Evolutionary conservation across 139 green algal species (phyloP), one percentile per base, ranked within the genome.

Genomic region (Diplosphaera chodatii): DNA sequence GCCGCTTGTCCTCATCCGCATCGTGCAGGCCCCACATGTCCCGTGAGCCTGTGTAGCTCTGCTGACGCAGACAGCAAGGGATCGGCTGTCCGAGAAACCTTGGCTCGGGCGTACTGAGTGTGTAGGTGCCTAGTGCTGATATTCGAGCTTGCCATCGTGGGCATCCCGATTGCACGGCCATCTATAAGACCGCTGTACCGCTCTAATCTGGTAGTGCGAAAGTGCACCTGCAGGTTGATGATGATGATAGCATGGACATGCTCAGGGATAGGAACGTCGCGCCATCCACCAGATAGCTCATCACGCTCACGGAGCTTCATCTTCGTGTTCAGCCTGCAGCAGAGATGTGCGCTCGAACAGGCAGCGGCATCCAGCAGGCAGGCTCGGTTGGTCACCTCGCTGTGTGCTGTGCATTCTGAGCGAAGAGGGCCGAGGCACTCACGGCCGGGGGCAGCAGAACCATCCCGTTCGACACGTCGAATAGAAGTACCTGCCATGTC

Each of bases 21-120:
- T 68, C 64, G 10, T 68, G 13, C 64, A 68, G 31, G 64, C 64
- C 64, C 64, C 64, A 68, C 64, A 68, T 34, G 31, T 68, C 64
- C 8, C 31, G 29, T 6, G 31, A 23, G 29, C 64, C 64, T 20
- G 30, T 55, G 31, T 68, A 68, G 8, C 31, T 31, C 64, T 68
- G 64, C 48, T 5, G n/a, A n/a, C n/a, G n/a, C n/a, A n/a, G n/a
- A n/a, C n/a, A n/a, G n/a, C n/a, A n/a, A n/a, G n/a, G n/a, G n/a
- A n/a, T n/a, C n/a, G n/a, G n/a, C n/a, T n/a, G n/a, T n/a, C n/a
- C n/a, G n/a, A n/a, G n/a, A n/a, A n/a, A n/a, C n/a, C n/a, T n/a
- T n/a, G n/a, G n/a, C n/a, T n/a, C n/a, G n/a, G n/a, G n/a, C n/a
- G n/a, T n/a, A n/a, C n/a, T n/a, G n/a, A n/a, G n/a, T n/a, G n/a